phyloP scores from a whole-genome alignment of 2,329 filamentous ascomycete species.

The Karstenula rhodostoma region DNA sequence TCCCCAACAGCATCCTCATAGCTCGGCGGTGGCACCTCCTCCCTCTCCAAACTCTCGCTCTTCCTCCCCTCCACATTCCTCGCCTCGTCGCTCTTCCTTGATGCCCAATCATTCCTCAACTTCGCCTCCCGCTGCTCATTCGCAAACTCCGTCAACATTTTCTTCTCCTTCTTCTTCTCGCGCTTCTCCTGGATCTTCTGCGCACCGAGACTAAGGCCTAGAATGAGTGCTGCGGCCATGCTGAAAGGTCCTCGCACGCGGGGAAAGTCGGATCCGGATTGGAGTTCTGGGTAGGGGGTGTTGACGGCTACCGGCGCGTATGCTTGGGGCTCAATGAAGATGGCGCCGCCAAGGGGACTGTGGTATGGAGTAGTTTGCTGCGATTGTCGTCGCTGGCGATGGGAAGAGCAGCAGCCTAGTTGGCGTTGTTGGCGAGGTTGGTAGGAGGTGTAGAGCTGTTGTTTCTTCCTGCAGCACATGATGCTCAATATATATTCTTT shows the following conservation, averaged over 20 bases:
- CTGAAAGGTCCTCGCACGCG: neutral
- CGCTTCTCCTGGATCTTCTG: constrained; percentile 14
- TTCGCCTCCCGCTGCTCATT: constrained; percentile 10
- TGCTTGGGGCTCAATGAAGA: neutral
- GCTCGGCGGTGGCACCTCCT: constrained; percentile 11
- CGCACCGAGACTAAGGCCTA: constrained; percentile 9
- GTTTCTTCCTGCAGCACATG: constrained; percentile 8
- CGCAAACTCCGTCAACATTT: neutral
- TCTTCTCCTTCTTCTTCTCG: constrained; percentile 15
- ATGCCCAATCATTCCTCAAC: constrained; percentile 11
- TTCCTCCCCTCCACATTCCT: neutral
- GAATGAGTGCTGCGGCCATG: constrained; percentile 15
- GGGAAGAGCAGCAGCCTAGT: constrained; percentile 9
- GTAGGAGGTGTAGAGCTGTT: neutral
- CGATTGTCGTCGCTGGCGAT: neutral
- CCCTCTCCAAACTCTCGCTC: constrained; percentile 11
- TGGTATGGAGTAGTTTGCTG: neutral
- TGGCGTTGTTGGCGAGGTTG: neutral
- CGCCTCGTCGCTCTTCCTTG: neutral
- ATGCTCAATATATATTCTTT: constrained; percentile 8
- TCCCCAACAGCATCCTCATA: constrained; percentile 17
- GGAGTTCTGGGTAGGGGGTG: neutral
- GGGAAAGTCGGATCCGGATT: neutral
- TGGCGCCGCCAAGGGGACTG: neutral
- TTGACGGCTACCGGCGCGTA: neutral